A percentile compares a stretch with the other conserved stretches of the same genome.
Evolutionary conservation across 2,329 filamentous ascomycete genomes (phyloP).

Genomic region (Helotiales sp.): DNA sequence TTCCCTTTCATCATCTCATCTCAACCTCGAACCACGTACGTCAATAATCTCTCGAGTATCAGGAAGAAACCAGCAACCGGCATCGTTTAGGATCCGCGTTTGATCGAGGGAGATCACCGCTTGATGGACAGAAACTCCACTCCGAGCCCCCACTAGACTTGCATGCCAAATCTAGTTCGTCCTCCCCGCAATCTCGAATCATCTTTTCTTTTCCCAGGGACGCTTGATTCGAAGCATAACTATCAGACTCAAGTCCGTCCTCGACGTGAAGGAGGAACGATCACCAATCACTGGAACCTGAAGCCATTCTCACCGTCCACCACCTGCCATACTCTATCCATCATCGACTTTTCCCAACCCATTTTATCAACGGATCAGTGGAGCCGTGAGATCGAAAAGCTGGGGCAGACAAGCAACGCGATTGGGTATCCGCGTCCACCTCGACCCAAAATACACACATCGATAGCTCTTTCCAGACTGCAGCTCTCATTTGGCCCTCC

Average conservation of each 20-base stretch:
- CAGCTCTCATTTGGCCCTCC: slow-evolving; percentile 1
- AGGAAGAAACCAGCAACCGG: background rate
- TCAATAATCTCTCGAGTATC: background rate
- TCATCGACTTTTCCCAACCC: background rate
- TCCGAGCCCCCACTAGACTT: background rate
- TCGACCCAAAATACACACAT: background rate
- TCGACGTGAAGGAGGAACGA: background rate
- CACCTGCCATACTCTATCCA: too few relatives aligned
- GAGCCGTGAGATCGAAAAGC: background rate
- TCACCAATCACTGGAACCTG: background rate
- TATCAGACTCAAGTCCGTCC: too few relatives aligned
- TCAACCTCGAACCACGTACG: too few relatives aligned
- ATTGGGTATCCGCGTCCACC: slow-evolving; percentile 5
- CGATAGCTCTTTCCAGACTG: background rate
- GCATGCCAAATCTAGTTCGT: slow-evolving; percentile 3
- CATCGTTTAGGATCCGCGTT: background rate
- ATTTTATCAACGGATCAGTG: slow-evolving; percentile 10
- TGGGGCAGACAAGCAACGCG: slow-evolving; percentile 1
- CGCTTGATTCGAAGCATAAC: too few relatives aligned
- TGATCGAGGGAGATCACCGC: background rate
- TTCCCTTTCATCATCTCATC: background rate
- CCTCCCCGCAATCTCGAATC: slow-evolving; percentile 11
- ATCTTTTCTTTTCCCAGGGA: too few relatives aligned
- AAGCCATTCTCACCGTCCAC: too few relatives aligned
- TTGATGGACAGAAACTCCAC: too few relatives aligned